Conservation (phyloP, 2,329 filamentous ascomycete species). For the Fusarium sp. region DNA sequence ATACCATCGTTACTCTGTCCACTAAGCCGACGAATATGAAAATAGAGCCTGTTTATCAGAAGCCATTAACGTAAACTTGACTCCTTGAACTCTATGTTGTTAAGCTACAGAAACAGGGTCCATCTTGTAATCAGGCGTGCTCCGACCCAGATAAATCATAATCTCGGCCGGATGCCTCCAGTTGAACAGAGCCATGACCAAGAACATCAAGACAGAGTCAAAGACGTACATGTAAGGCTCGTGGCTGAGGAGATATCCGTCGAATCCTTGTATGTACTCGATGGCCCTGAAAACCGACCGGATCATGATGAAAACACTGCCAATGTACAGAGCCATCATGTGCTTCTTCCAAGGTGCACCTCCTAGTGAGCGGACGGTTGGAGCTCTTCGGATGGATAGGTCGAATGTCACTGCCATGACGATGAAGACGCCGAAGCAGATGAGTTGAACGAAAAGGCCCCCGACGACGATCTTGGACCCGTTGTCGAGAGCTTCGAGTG, state of each 20-base stretch:
- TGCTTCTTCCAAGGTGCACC: slow-evolving; percentile 45
- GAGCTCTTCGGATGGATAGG: slow-evolving; percentile 14
- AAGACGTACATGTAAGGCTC: slow-evolving; percentile 49
- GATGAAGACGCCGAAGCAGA: slow-evolving; percentile 64
- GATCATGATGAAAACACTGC: slow-evolving; percentile 50
- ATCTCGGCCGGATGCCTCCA: slow-evolving; percentile 46
- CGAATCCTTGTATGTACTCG: slow-evolving; percentile 51
- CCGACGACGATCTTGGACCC: slow-evolving; percentile 60
- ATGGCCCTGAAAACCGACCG: slow-evolving; percentile 53
- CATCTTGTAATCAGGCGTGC: slow-evolving; percentile 16
- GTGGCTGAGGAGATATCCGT: slow-evolving; percentile 45
- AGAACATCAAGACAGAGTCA: slow-evolving; percentile 48
- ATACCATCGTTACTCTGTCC: background rate
- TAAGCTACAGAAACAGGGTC: background rate
- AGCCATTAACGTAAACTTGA: background rate
- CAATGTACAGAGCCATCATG: slow-evolving; percentile 34
- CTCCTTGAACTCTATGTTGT: too few relatives aligned
- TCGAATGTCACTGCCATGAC: slow-evolving; percentile 58
- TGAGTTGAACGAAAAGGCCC: slow-evolving; percentile 64
- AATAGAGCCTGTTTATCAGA: background rate
- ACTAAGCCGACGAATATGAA: background rate
- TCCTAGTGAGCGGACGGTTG: slow-evolving; percentile 3
- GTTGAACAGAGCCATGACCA: slow-evolving; percentile 57
- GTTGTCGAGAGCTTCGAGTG: slow-evolving; percentile 37
- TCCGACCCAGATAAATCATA: background rate